Conservation (phyloP, 2,329 filamentous ascomycete genomes). For the Helotiales sp. region DNA sequence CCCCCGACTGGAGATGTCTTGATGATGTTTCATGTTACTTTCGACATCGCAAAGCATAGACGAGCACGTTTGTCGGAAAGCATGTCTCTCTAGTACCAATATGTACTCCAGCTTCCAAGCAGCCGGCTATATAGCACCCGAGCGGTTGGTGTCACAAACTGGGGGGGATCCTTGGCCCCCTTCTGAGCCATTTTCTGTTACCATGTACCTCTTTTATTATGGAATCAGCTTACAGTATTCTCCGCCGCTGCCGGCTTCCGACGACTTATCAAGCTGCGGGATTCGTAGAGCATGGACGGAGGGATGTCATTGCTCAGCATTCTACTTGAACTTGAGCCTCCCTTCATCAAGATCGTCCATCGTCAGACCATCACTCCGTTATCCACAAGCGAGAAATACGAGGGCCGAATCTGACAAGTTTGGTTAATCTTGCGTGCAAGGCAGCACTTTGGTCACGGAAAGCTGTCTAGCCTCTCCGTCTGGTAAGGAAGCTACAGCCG, state of each 20-base stretch:
- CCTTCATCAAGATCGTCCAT: not conserved
- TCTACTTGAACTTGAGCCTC: not conserved
- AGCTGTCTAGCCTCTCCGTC: not conserved
- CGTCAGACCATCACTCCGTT: not conserved
- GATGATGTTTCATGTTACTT: constrained; percentile 13
- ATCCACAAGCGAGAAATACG: not conserved
- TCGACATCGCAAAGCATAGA: not conserved
- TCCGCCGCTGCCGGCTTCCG: not conserved
- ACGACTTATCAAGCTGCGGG: not conserved
- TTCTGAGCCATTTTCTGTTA: not conserved
- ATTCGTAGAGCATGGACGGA: not conserved
- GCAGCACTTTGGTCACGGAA: not conserved
- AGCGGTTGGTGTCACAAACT: not conserved
- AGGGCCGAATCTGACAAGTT: not conserved
- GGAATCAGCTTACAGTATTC: not conserved
- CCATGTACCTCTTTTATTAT: not conserved
- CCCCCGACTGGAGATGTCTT: constrained; percentile 15
- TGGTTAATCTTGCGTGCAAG: not conserved
- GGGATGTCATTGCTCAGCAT: not conserved
- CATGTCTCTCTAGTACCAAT: not conserved
- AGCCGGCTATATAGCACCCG: not conserved
- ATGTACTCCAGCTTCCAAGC: not conserved
- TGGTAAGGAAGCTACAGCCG: not conserved
- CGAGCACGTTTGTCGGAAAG: constrained; percentile 1
- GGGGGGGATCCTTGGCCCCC: not conserved